Base-by-base conservation (phyloP, 1,284 basidiomycete species). In the Puccinia sorghi region DNA sequence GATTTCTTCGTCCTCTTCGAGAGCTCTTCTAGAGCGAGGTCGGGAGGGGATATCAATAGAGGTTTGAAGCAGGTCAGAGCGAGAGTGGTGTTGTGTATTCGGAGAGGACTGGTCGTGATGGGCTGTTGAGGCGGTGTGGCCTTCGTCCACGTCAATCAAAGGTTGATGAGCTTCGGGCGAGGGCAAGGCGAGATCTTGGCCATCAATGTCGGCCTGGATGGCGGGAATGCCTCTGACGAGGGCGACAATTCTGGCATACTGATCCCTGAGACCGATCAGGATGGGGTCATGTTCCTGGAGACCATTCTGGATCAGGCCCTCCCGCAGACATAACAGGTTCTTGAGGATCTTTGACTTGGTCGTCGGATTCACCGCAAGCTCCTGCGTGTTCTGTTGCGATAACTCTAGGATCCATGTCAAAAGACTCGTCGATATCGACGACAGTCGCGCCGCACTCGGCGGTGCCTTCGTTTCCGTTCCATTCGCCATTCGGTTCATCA, bases 361-460 rank as follows among this genome's bases (percentile, higher is more conserved):
- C 20, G 37, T 13, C 20, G 75, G 66, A 43, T 70, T 70, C 11
- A 67, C 37, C 12, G 54, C n/a, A 4, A 78, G 50, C 15, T 69
- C 56, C 32, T 70, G 64, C 13, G 56, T 32, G 46, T 78, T 70
- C 56, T 69, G 66, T 52, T 69, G 64, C 5, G 75, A 70, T 0
- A 78, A 41, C 17, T 78, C 75, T 0, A 78, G 56, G 37, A 78
- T 69, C 2, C 66, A 59, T 11, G 64, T 56, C 13, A 78, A 67
- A n/a, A 70, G 64, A 32, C 64, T 69, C 27, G 64, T 69, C 8
- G 75, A 70, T 43, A 78, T 67, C 7, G 66, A 66, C n/a, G 75
- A 78, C 6, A 78, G 75, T 70, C 75, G 43, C 6, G 66, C 75
- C 37, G 75, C 66, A 20, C 39, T 69, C 12, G 75, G 75, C 32